Conservation (phyloP, 2,329 filamentous ascomycete species). For the Blastomyces percursus region DNA sequence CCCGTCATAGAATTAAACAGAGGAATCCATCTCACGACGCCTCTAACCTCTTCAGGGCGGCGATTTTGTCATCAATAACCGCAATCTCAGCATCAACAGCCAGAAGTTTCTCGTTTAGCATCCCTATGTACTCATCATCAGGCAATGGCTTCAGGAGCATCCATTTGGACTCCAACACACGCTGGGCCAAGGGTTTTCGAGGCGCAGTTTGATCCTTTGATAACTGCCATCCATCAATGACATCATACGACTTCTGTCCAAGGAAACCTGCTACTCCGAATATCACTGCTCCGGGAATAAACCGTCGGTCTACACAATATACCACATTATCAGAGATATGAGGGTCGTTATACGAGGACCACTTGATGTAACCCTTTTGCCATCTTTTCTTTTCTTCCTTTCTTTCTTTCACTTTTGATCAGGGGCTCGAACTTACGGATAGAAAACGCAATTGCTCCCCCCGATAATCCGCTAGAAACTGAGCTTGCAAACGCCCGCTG, state of each 20-base stretch:
- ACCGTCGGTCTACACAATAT: conserved; percentile 40
- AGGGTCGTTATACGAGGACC: neutral
- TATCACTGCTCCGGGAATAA: conserved; percentile 48
- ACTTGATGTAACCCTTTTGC: neutral
- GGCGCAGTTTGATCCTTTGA: conserved; percentile 23
- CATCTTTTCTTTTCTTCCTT: neutral
- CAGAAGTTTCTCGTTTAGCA: conserved; percentile 61
- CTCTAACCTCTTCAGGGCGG: conserved; percentile 33
- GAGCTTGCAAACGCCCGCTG: conserved; percentile 59
- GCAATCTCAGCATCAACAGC: conserved; percentile 66
- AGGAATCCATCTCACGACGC: neutral
- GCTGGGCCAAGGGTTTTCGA: conserved; percentile 37
- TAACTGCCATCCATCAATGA: conserved; percentile 38
- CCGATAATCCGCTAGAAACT: conserved; percentile 58
- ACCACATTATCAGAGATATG: neutral
- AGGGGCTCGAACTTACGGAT: conserved; percentile 33
- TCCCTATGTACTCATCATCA: conserved; percentile 60
- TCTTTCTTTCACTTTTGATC: neutral
- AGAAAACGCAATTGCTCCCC: conserved; percentile 45
- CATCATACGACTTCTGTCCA: conserved; percentile 48
- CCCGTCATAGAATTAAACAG: neutral
- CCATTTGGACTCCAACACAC: conserved; percentile 52
- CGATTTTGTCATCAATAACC: conserved; percentile 65
- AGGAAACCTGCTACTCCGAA: conserved; percentile 47
- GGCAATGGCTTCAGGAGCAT: conserved; percentile 59